Evolutionary conservation across 73 alveolate genomes (phyloP), one percentile per base, ranked within the genome.

Genomic region (Tetrahymena malaccensis): DNA sequence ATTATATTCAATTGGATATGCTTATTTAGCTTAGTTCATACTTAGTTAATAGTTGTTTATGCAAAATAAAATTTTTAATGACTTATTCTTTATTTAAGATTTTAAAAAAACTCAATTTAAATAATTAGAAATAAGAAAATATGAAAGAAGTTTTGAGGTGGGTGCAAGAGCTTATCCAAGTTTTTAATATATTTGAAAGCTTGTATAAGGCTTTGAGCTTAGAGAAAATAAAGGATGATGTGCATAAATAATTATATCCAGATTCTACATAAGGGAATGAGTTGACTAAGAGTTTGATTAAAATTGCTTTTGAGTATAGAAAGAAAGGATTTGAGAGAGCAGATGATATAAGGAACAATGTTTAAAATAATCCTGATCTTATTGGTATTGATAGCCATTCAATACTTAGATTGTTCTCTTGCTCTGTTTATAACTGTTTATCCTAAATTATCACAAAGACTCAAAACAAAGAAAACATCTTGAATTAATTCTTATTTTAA

Each of bases 181-280:
- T 98, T 34, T 98, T 97, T 95, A 96, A 94, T 93, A 94, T 98
- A 58, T 98, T 99, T 50, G 99, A 98, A 95, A 97, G 96, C 55
- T 96, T 97, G 85, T 99, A 94, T 70, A 97, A 96, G 35, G 34
- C 44, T 44, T 93, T 95, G 93, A 96, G 94, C 27, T 17, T 98
- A 13, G 98, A 98, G n/a, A 96, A 96, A 70, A 97, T 98, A 83
- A 98, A 98, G 94, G 95, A 95, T 43, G 94, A 96, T 50, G 97
- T 98, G 15, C 99, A 98, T 97, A 98, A 96, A 40, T 96, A 96
- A 55, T 94, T 98, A 84, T 97, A 96, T 85, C 99, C 99, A 21
- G 98, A 97, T 16, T 93, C 94, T 85, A 85, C 98, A n/a, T 96
- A 95, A 96, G 99, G 99, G 33, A 98, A 98, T 97, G 99, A 98